Base-by-base conservation (phyloP, 192 early-diverging fungal species). In the Rhizophagus clarus region DNA sequence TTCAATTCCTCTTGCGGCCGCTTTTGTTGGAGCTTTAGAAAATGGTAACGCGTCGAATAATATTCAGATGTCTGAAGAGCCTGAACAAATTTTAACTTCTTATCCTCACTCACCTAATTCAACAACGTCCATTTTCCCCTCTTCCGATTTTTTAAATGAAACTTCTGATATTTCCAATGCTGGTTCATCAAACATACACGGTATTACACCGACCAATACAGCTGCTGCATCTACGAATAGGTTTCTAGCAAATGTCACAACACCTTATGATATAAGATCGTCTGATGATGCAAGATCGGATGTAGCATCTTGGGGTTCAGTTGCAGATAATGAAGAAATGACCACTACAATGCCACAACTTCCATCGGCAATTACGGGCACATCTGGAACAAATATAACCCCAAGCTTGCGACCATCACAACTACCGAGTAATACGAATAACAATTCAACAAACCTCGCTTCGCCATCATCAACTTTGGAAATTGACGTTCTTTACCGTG, bases 401-500 rank as follows among this genome's bases (percentile, higher is more conserved):
- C 22, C 47, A 51, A 61, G 24, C 26, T 26, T 76, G 28, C 32
- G 78, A 72, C 76, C 74, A 77, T 74, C 72, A 82, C 77, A 74
- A 61, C n/a, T 78, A 60, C 74, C 70, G 14, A 74, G 67, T 42
- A 72, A 80, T 29, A 81, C 80, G 2, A 32, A 76, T 61, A 61
- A 70, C 29, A 70, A 82, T 4, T 32, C 77, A 37, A 61, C 84
- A 29, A 80, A 84, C 29, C 81, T 82, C 14, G 20, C 67, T 68
- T 32, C 67, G 14, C 67, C 28, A 66, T 29, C 63, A 28, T 83
- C 85, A 29, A 71, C 79, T 42, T 79, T 86, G 22, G 76, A 78
- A 61, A 78, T 84, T 24, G 86, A 92, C 74, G 85, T 92, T 66
- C 87, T 96, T 76, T 91, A 90, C 76, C 92, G 93, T 76, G 90